A percentile compares a stretch with the other conserved stretches of the same genome.
Conservation (phyloP, 371 early-diverging fungal species). For the Actinomucor elegans region DNA sequence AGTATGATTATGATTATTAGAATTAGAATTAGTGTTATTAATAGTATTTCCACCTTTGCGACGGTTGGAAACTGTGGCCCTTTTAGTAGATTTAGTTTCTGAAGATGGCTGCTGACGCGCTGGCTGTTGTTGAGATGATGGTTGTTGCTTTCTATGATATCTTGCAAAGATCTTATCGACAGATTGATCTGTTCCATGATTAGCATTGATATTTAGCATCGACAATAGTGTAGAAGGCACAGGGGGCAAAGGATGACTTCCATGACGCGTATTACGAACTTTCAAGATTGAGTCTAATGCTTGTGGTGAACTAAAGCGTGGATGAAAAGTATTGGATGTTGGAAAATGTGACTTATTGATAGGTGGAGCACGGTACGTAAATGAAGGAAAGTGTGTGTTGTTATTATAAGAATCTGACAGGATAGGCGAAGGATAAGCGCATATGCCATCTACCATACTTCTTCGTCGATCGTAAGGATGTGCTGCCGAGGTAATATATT, state of each 20-base stretch:
- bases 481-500: background rate
- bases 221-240: slow-evolving; percentile 17
- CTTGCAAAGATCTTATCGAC: slow-evolving; percentile 26
- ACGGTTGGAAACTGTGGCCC: background rate
- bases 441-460: slow-evolving; percentile 32
- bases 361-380: slow-evolving; percentile 6
- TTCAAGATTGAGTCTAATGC: slow-evolving; percentile 19
- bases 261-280: slow-evolving; percentile 22
- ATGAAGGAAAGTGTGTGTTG: background rate
- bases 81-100: background rate
- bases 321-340: slow-evolving; percentile 8
- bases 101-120: background rate
- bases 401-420: slow-evolving; percentile 2
- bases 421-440: slow-evolving; percentile 9
- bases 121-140: background rate
- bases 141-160: slow-evolving; percentile 14
- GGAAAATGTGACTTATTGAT: background rate
- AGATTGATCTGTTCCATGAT: slow-evolving; percentile 16
- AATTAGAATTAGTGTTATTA: background rate
- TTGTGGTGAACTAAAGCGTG: slow-evolving; percentile 26
- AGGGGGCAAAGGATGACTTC: slow-evolving; percentile 24
- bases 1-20: background rate
- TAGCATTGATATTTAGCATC: slow-evolving; percentile 12
- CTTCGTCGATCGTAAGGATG: slow-evolving; percentile 26
- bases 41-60: background rate